Percentiles rank a stretch among this genome's conserved stretches.
phyloP scores from a whole-genome alignment of 306 rosid genomes.

The Pyrus communis region DNA sequence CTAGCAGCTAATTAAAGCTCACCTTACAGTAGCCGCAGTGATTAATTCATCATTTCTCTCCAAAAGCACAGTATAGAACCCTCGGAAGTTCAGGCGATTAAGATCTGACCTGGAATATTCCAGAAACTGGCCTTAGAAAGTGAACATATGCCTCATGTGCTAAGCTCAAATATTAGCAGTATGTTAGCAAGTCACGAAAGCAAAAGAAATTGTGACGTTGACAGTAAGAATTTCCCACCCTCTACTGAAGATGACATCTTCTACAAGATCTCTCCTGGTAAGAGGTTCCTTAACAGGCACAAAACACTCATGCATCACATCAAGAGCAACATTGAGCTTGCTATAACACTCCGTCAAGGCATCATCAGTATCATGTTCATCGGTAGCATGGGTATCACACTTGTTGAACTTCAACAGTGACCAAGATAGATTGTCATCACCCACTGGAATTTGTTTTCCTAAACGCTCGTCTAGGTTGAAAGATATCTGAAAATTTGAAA shows the following conservation, averaged over 20 bases:
- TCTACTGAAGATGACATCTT: conserved; percentile 63
- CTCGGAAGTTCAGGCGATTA: conserved; percentile 66
- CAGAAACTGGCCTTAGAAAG: conserved; percentile 6
- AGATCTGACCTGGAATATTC: conserved; percentile 57
- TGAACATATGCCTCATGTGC: neutral
- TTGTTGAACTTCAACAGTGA: conserved; percentile 41
- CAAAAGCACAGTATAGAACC: conserved; percentile 70
- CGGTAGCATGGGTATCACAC: conserved; percentile 16
- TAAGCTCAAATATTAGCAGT: neutral
- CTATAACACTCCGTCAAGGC: conserved; percentile 36
- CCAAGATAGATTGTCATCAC: conserved; percentile 60
- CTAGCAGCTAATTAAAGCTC: conserved; percentile 9
- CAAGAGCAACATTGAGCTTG: conserved; percentile 75
- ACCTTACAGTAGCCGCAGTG: conserved; percentile 78
- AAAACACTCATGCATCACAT: conserved; percentile 83
- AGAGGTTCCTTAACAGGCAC: conserved; percentile 65
- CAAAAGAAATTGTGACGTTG: conserved; percentile 10
- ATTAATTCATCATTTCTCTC: conserved; percentile 71
- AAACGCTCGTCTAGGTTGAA: conserved; percentile 39
- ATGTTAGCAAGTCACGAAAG: neutral
- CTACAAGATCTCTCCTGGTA: conserved; percentile 53
- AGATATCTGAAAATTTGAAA: conserved; percentile 48
- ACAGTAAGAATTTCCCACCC: conserved; percentile 38
- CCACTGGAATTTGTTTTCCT: conserved; percentile 47
- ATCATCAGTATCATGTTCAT: conserved; percentile 16